These are phyloP conservation scores for Rhazya stricta DNA, from an alignment of 257 asterid genomes.

Conservation along the genomic window DNA sequence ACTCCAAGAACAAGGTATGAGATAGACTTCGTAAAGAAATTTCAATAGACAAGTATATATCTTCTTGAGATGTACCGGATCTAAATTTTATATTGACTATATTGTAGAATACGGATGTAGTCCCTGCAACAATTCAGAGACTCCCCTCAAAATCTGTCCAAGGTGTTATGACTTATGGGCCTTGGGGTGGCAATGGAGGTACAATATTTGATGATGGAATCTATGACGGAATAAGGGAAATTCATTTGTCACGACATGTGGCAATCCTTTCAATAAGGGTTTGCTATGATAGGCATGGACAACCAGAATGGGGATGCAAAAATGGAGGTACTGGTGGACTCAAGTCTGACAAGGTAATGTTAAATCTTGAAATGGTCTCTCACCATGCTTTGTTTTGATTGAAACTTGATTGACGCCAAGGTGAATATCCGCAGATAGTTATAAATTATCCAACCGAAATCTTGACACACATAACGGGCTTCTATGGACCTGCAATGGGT, in stretches of 20 bases:
- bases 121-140: conserved; percentile 32
- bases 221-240: conserved; percentile 61
- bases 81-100: conserved; percentile 5
- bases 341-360: conserved; percentile 53
- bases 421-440: conserved; percentile 38
- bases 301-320: conserved; percentile 65
- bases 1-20: conserved; percentile 38
- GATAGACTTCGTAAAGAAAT: background rate
- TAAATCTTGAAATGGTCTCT: background rate
- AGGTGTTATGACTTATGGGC: conserved; percentile 52
- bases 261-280: conserved; percentile 55
- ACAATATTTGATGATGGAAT: conserved; percentile 65
- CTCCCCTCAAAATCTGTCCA: conserved; percentile 30
- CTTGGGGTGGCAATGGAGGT: conserved; percentile 87
- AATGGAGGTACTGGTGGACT: conserved; percentile 70
- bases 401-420: background rate
- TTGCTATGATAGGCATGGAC: conserved; percentile 54
- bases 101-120: conserved; percentile 27
- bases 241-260: conserved; percentile 53
- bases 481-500: conserved; percentile 54
- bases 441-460: conserved; percentile 67
- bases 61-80: background rate
- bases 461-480: conserved; percentile 69
- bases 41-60: background rate
- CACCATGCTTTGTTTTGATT: background rate